A percentile compares a stretch with the other conserved stretches of the same genome.
Conservation (phyloP, 805 yeast genomes). For the Pachysolen tannophilus region DNA sequence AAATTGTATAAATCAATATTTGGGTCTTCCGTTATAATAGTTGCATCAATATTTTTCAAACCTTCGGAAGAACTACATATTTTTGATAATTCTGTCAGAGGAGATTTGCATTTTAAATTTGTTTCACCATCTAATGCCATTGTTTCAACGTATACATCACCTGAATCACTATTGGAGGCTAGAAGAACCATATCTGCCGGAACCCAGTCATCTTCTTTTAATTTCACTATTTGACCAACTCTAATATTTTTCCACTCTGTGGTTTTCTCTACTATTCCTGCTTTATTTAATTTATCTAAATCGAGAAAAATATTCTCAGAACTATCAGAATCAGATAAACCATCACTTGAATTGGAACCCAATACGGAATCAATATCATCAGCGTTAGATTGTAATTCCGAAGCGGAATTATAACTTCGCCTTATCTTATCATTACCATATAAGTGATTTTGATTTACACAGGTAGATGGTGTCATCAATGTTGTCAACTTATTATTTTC, state of each 20-base stretch:
- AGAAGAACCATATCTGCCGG: constrained; percentile 86
- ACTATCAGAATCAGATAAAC: neutral
- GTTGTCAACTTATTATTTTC: constrained; percentile 60
- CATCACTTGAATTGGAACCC: constrained; percentile 22
- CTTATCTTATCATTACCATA: constrained; percentile 4
- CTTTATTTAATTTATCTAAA: constrained; percentile 16
- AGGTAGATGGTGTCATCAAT: constrained; percentile 26
- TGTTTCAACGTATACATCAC: constrained; percentile 75
- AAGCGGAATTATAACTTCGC: constrained; percentile 8
- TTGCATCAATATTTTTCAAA: constrained; percentile 40
- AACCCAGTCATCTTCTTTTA: constrained; percentile 80
- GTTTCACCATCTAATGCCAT: constrained; percentile 99
- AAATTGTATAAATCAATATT: constrained; percentile 85
- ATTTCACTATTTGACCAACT: constrained; percentile 80
- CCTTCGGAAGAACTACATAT: constrained; percentile 40
- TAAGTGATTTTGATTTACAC: neutral
- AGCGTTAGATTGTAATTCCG: constrained; percentile 3
- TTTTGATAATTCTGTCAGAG: constrained; percentile 57
- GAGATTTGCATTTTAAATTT: constrained; percentile 67
- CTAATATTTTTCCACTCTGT: constrained; percentile 64
- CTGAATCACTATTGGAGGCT: constrained; percentile 58
- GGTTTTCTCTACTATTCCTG: constrained; percentile 27
- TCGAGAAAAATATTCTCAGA: constrained; percentile 9
- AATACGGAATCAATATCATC: constrained; percentile 7
- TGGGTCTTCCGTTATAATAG: constrained; percentile 79